phyloP scores from a whole-genome alignment of 768 basidiomycete genomes.

The Scleroderma citrinum region DNA sequence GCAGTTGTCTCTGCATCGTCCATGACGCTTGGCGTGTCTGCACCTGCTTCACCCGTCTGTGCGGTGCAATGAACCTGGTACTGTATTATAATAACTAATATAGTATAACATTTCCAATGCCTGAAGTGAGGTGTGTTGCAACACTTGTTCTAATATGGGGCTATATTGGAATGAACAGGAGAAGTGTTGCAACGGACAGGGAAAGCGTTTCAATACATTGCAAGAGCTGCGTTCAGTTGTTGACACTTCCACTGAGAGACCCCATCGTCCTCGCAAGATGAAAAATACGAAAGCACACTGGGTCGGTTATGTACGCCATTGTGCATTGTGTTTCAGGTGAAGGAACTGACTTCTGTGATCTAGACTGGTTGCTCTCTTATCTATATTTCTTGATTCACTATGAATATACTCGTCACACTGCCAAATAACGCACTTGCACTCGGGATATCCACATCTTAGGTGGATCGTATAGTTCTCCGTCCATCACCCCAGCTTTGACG shows the following conservation, averaged over 20 bases:
- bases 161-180: too few species aligned
- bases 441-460: conserved; percentile 75
- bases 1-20: too few species aligned
- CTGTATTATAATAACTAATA: too few species aligned
- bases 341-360: neutral
- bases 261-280: conserved; percentile 41
- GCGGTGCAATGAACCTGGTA: too few species aligned
- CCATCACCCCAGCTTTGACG: conserved; percentile 32
- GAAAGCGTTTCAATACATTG: too few species aligned
- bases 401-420: neutral
- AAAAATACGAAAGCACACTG: conserved; percentile 53
- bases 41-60: too few species aligned
- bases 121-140: too few species aligned
- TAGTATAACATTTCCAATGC: too few species aligned
- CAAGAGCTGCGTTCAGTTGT: too few species aligned
- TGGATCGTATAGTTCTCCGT: conserved; percentile 54
- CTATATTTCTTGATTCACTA: conserved; percentile 58
- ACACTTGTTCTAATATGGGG: too few species aligned
- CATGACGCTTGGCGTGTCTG: too few species aligned
- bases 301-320: conserved; percentile 65
- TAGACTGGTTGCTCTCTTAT: conserved; percentile 58
- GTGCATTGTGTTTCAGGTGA: neutral
- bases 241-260: conserved; percentile 46
- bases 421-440: neutral
- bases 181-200: too few species aligned